Evolutionary conservation across 202 grass and related monocot species (phyloP), one percentile per base, ranked within the genome.

Genomic region (Musa balbisiana): DNA sequence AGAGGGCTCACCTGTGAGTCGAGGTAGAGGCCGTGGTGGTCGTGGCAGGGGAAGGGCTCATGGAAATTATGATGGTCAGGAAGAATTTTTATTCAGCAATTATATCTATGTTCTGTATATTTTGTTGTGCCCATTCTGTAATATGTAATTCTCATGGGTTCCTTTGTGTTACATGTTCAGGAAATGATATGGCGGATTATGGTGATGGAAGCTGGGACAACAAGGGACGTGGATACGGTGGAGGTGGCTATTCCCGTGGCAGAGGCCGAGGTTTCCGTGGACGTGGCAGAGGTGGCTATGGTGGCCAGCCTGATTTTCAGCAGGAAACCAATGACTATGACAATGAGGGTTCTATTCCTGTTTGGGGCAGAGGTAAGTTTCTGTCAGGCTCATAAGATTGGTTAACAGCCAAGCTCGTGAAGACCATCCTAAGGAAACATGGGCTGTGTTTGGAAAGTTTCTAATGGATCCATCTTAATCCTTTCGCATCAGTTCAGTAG

Each of bases 221-320:
- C 62, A 84, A 87, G 52, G 73, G 77, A 12, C 85, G 83, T 79
- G 84, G 71, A 13, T 89, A 91, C 75, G 55, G 73, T 64, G 73
- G 58, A 59, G 89, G 87, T 56, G 89, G 89, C 25, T 94, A 90
- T 72, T 13, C 55, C 51, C 85, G 83, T 66, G 89, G 95, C 76
- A 88, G 93, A 72, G 91, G 91, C 3, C 86, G 77, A 67, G 86
- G 86, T 66, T 88, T 89, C 52, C 85, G 88, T 76, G 94, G 88
- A 15, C 83, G 73, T 59, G 91, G 88, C 14, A 84, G 91, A 83
- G 91, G 88, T 2, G 83, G 81, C 17, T 92, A 88, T 64, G 82
- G 82, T 64, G 85, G 72, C 8, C 89, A 81, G 51, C 51, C 84
- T 72, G 91, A 94, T 70, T 94, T 94, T 73, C 95, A 90, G 68